Base-by-base conservation (phyloP, 495 filamentous ascomycete species). In the Podospora bellae-mahoneyi region DNA sequence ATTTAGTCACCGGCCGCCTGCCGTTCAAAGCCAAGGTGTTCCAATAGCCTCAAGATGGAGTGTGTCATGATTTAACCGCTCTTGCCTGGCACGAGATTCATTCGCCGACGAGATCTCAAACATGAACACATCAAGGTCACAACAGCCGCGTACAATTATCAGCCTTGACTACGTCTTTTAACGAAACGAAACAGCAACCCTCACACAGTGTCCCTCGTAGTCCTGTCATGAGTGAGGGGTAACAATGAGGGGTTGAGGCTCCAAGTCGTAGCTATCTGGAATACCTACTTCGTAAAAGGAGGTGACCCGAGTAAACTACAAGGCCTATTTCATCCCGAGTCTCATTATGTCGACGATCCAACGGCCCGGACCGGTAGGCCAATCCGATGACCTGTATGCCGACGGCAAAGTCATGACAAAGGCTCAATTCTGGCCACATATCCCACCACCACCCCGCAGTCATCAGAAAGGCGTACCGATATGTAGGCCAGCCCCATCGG, bases 61-160 rank as follows among this genome's bases (percentile, higher is more conserved):
- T 34, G 5, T 19, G 62, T 54, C 28, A 7, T 26, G 9, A 27
- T 64, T 64, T 64, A 64, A 6, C 62, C 62, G 62, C 27, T 54
- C 20, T 5, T 64, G 44, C 44, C 62, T 64, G 19, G 48, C 62
- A 26, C 26, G 39, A 55, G 26, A 28, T 55, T 64, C 32, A 48
- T 3, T 48, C 39, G 39, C 39, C 39, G 34, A 39, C 2, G 39
- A 28, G 13, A 26, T 71, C 44, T 26, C 59, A 73, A 71, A 73
- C 68, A 64, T 60, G 27, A 61, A 20, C 27, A n/a, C 27, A n/a
- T 28, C 60, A 54, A 27, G 64, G 69, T 71, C 68, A 44, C 62
- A 59, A 16, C 65, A 66, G 68, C 63, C 71, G 65, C 59, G 57
- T 62, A 27, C 18, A 6, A 3, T 9, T 3, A 48, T 48, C 2